A percentile compares a stretch with the other conserved stretches of the same genome.
Conservation (phyloP, 176 grass and related monocot species). For the Urochloa ruziziensis region DNA sequence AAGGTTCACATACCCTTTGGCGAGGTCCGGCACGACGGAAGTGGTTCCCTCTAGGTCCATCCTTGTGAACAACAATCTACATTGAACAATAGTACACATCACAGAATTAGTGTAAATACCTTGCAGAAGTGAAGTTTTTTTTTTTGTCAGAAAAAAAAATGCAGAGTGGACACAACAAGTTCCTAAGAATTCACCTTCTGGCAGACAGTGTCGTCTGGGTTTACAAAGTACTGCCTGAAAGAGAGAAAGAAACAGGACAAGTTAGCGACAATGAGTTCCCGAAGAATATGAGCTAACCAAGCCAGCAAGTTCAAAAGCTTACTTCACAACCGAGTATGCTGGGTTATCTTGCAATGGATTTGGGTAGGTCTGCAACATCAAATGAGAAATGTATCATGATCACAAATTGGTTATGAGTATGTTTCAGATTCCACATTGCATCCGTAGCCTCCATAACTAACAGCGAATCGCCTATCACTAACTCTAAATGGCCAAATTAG, state of each 20-base stretch:
- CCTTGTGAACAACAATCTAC: constrained; percentile 90
- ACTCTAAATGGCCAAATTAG: not conserved
- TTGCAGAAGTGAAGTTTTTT: not conserved
- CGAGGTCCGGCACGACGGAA: constrained; percentile 89
- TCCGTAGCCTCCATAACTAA: not conserved
- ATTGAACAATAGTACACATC: not conserved
- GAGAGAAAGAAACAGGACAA: not conserved
- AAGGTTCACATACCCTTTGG: constrained; percentile 52
- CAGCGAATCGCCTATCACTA: not conserved
- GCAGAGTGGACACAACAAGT: not conserved
- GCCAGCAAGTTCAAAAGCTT: constrained; percentile 11
- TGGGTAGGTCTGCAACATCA: constrained; percentile 63
- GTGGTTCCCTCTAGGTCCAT: constrained; percentile 74
- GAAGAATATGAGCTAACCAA: not conserved
- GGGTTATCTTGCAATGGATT: constrained; percentile 95
- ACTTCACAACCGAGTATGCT: constrained; percentile 97
- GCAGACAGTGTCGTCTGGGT: constrained; percentile 73
- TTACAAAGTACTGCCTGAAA: constrained; percentile 90
- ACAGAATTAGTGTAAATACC: not conserved
- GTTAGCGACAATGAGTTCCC: not conserved
- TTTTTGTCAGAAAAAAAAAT: not conserved
- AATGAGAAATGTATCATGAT: constrained; percentile 18
- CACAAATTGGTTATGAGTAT: not conserved
- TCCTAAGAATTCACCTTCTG: constrained; percentile 72
- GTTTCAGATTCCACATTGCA: not conserved